Conservation (phyloP, 1,284 basidiomycete genomes). For the Ceratobasidium sp. region DNA sequence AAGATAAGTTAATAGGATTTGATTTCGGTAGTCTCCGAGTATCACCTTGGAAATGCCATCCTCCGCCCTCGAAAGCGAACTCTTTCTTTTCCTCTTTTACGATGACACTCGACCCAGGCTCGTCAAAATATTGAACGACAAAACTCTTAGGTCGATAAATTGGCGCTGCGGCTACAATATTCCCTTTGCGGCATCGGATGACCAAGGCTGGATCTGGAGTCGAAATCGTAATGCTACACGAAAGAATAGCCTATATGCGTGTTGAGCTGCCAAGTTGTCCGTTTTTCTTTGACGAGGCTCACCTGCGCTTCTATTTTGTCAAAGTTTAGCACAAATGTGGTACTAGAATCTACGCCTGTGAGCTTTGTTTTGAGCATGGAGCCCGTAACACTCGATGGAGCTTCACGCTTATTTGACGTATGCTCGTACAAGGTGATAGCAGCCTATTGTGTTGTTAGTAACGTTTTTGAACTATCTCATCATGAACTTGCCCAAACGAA, state of each 20-base stretch:
- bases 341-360: constrained; percentile 85
- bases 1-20: not conserved
- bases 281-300: not conserved
- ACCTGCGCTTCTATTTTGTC: constrained; percentile 63
- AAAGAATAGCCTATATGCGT: constrained; percentile 47
- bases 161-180: constrained; percentile 72
- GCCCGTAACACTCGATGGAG: constrained; percentile 60
- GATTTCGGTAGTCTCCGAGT: constrained; percentile 59
- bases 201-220: constrained; percentile 43
- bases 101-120: constrained; percentile 65
- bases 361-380: constrained; percentile 73
- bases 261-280: not conserved
- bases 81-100: constrained; percentile 44
- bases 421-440: constrained; percentile 86
- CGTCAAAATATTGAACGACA: constrained; percentile 72
- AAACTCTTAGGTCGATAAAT: constrained; percentile 76
- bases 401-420: constrained; percentile 71
- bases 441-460: constrained; percentile 63
- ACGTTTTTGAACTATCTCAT: not conserved
- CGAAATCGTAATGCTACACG: constrained; percentile 49
- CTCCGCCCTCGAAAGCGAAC: constrained; percentile 64
- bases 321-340: constrained; percentile 83
- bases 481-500: constrained; percentile 47
- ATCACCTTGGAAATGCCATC: constrained; percentile 77
- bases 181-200: constrained; percentile 68